Percentiles rank a stretch among this genome's conserved stretches.
phyloP scores from a whole-genome alignment of 768 basidiomycete species.

The Hygrophoropsis aurantiaca region DNA sequence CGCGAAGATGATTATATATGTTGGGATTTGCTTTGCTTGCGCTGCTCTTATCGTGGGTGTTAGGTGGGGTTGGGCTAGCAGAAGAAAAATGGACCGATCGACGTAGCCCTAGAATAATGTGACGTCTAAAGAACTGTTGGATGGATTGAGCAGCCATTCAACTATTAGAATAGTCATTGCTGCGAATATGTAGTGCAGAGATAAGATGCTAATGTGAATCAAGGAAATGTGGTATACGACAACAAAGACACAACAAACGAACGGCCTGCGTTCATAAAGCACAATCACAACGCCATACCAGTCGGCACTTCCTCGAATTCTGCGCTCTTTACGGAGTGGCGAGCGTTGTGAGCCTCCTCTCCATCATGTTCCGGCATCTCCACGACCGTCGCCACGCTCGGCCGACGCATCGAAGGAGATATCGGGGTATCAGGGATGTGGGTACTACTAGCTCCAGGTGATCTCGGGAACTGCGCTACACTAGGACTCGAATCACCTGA shows the following conservation, averaged over 20 bases:
- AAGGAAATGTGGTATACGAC: neutral
- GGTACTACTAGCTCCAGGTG: neutral
- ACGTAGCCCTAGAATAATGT: no score
- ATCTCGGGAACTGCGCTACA: slow-evolving; percentile 1
- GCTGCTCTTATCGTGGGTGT: slow-evolving; percentile 20
- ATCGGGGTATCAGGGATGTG: slow-evolving; percentile 5
- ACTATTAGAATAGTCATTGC: no score
- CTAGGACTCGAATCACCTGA: slow-evolving; percentile 22
- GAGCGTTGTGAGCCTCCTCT: slow-evolving; percentile 7
- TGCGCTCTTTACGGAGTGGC: slow-evolving; percentile 4
- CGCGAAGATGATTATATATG: slow-evolving; percentile 27
- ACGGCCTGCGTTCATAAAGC: neutral
- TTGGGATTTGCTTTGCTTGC: slow-evolving; percentile 29
- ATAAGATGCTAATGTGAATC: neutral
- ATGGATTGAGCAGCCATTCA: no score
- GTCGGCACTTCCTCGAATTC: slow-evolving; percentile 18
- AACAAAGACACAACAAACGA: neutral
- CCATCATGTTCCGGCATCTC: slow-evolving; percentile 24
- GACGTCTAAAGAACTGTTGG: no score
- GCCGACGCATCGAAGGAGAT: slow-evolving; percentile 12
- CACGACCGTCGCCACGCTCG: slow-evolving; percentile 22
- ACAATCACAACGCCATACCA: slow-evolving; percentile 29
- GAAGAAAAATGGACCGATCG: no score
- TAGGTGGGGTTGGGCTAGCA: slow-evolving; percentile 21
- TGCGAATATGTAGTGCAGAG: neutral